Conservation (phyloP, 495 filamentous ascomycete genomes). For the Tetracladium marchalianum region DNA sequence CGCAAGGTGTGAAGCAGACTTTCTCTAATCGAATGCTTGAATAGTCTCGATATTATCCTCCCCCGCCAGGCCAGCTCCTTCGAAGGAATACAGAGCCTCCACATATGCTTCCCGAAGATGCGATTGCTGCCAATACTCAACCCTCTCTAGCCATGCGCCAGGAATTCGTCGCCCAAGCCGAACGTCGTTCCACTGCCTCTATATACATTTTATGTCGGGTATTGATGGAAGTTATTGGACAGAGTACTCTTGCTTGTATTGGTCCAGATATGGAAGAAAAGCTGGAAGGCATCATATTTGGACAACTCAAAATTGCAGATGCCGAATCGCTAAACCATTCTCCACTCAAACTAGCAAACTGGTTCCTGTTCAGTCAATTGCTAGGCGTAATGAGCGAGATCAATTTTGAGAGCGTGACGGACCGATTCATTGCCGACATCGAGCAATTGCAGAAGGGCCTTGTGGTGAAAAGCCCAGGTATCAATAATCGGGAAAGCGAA, state of each 20-base stretch:
- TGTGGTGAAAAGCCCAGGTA: slow-evolving; percentile 45
- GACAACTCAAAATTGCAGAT: slow-evolving; percentile 80
- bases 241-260: slow-evolving; percentile 73
- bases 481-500: slow-evolving; percentile 51
- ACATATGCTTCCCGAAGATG: slow-evolving; percentile 16
- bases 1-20: neutral
- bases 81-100: slow-evolving; percentile 47
- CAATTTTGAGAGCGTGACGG: slow-evolving; percentile 75
- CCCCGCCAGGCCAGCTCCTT: slow-evolving; percentile 29
- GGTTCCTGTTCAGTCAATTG: slow-evolving; percentile 84
- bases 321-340: slow-evolving; percentile 70
- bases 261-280: slow-evolving; percentile 82
- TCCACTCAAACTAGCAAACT: slow-evolving; percentile 79
- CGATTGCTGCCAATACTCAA: slow-evolving; percentile 3
- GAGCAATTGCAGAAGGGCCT: slow-evolving; percentile 65
- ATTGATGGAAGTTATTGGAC: slow-evolving; percentile 84
- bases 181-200: slow-evolving; percentile 81
- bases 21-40: slow-evolving; percentile 2
- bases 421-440: slow-evolving; percentile 72
- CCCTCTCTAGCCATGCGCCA: slow-evolving; percentile 46
- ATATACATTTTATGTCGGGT: slow-evolving; percentile 93
- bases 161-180: slow-evolving; percentile 61
- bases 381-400: slow-evolving; percentile 91
- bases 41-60: slow-evolving; percentile 23
- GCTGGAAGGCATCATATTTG: slow-evolving; percentile 89